Evolutionary conservation across 2,329 filamentous ascomycete species (phyloP).

Genomic region (Ceratocystis variospora): DNA sequence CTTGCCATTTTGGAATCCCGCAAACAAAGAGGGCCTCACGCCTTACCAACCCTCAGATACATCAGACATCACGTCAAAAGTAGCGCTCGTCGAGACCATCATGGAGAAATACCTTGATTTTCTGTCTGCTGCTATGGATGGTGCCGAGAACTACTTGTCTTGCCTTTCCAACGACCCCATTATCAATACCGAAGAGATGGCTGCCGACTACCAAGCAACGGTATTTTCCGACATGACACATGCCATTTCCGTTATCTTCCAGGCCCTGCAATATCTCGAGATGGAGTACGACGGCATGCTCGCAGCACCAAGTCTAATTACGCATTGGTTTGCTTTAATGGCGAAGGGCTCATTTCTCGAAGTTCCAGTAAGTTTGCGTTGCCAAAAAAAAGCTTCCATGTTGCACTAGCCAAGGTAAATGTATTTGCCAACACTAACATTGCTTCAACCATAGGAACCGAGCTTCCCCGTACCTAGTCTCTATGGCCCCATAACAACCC

Average conservation of each 20-base stretch:
- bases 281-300: slow-evolving; percentile 16
- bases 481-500: slow-evolving; percentile 36
- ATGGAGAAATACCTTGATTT: slow-evolving; percentile 35
- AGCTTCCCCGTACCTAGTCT: slow-evolving; percentile 16
- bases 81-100: slow-evolving; percentile 14
- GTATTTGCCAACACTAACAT: background rate
- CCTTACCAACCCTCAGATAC: slow-evolving; percentile 19
- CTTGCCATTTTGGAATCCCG: slow-evolving; percentile 26
- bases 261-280: slow-evolving; percentile 39
- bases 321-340: slow-evolving; percentile 30
- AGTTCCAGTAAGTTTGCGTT: slow-evolving; percentile 37
- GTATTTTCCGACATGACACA: slow-evolving; percentile 59
- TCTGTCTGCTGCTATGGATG: slow-evolving; percentile 36
- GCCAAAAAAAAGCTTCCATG: background rate
- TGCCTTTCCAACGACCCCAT: slow-evolving; percentile 37
- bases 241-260: slow-evolving; percentile 58
- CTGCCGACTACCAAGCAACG: slow-evolving; percentile 46
- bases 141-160: slow-evolving; percentile 36
- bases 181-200: slow-evolving; percentile 39
- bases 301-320: slow-evolving; percentile 11
- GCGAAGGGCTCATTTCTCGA: slow-evolving; percentile 56
- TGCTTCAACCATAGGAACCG: slow-evolving; percentile 5
- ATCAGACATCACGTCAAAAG: slow-evolving; percentile 10
- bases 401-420: too few species aligned
- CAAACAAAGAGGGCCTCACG: slow-evolving; percentile 9